Evolutionary conservation across 345 rosid genomes (phyloP), one percentile per base, ranked within the genome.

Genomic region (Murraya paniculata): DNA sequence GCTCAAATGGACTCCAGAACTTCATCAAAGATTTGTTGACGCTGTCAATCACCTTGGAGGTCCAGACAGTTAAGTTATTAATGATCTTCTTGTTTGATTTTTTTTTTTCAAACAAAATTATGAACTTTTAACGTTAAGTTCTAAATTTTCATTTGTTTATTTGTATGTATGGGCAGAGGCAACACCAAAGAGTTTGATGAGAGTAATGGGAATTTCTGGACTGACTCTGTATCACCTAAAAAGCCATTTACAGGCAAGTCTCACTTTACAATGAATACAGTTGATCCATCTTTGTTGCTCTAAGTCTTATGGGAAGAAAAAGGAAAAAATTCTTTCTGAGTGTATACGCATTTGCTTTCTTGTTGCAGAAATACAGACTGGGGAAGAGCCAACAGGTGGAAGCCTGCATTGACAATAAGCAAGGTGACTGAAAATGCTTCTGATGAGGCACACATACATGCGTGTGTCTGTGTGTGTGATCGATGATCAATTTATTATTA

Each of bases 1-100:
- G 86, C 89, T 96, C 35, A 96, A 96, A 84, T 94, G 99, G 99
- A 91, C 94, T 79, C 85, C 90, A 66, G 99, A 96, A 83, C 97
- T 96, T 64, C 99, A 94, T 85, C 95, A 87, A 35, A 86, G 89
- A 79, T 96, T 96, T 82, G 86, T 89, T 18, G 97, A 94, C 74
- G 94, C 95, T 0, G 87, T 96, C 83, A 75, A 81, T 80, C 99
- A 88, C 50, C 90, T 96, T 69, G 98, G 97, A 69, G 99, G 99
- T 39, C 86, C 97, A 79, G 91, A 96, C 78, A 94, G 99, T 96
- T 86, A 64, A 84, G 91, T 83, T 5, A 1, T 41, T 64, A 2
- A 35, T 24, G 45, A 61, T 36, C 65, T 25, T 78, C 30, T 77
- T 60, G n/a, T 72, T 25, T 61, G 11, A 21, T 45, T 68, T 48